Evolutionary conservation across 179 eudicot species (phyloP).

Genomic region (Patellifolia procumbens): DNA sequence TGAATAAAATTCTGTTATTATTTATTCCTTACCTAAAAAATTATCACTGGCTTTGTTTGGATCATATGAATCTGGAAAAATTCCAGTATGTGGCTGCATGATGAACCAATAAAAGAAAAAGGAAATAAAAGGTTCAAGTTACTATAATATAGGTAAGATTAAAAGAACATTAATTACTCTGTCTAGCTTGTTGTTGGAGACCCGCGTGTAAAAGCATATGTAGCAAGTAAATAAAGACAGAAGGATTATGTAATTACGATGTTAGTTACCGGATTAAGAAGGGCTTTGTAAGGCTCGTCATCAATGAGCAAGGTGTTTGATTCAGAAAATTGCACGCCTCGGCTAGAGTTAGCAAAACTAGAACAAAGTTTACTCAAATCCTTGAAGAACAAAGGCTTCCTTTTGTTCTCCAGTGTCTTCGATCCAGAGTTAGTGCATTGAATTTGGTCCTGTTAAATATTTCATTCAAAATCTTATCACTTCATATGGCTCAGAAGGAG

Average conservation of each 20-base stretch:
- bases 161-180: no score
- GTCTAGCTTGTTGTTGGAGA: no score
- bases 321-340: slow-evolving; percentile 30
- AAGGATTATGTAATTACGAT: not conserved
- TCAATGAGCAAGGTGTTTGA: slow-evolving; percentile 51
- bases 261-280: slow-evolving; percentile 53
- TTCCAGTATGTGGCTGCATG: slow-evolving; percentile 21
- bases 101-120: not conserved
- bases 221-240: no score
- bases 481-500: not conserved
- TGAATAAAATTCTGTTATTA: not conserved
- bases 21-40: not conserved
- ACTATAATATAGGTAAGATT: no score
- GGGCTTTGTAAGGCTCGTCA: slow-evolving; percentile 41
- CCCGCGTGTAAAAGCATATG: no score
- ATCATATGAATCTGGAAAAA: slow-evolving; percentile 14
- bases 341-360: slow-evolving; percentile 2
- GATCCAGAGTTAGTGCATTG: slow-evolving; percentile 47
- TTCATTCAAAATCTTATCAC: not conserved
- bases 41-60: not conserved
- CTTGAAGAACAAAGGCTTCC: slow-evolving; percentile 58
- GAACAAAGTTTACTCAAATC: slow-evolving; percentile 42
- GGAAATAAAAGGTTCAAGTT: not conserved
- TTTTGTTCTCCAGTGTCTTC: slow-evolving; percentile 31
- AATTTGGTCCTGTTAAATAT: slow-evolving; percentile 35